Evolutionary conservation across 768 basidiomycete species (phyloP).

Genomic region (Collybiopsis confluens): DNA sequence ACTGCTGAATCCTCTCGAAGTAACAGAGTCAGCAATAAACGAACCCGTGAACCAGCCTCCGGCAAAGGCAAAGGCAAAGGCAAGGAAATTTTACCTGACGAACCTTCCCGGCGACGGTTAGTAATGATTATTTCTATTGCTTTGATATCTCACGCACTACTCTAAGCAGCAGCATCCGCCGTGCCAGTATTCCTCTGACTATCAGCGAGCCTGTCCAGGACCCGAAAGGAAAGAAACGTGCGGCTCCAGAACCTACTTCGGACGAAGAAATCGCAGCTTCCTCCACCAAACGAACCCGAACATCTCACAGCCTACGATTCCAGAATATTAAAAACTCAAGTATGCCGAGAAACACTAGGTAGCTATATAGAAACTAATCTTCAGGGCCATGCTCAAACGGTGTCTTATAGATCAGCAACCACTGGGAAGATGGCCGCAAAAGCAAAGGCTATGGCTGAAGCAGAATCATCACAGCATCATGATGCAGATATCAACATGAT

Average conservation of each 20-base stretch:
- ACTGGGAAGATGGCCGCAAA: slow-evolving; percentile 62
- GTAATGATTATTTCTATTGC: slow-evolving; percentile 30
- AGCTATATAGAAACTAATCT: slow-evolving; percentile 15
- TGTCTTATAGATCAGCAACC: slow-evolving; percentile 36
- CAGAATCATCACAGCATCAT: slow-evolving; percentile 59
- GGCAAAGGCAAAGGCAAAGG: slow-evolving; percentile 69
- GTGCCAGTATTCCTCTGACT: slow-evolving; percentile 46
- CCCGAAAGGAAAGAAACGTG: slow-evolving; percentile 91
- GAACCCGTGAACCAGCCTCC: slow-evolving; percentile 44
- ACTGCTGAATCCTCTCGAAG: slow-evolving; percentile 18
- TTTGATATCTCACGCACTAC: not conserved
- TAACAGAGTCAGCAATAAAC: slow-evolving; percentile 41
- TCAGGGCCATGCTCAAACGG: not conserved
- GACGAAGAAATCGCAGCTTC: slow-evolving; percentile 62
- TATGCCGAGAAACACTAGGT: slow-evolving; percentile 80
- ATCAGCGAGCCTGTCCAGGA: slow-evolving; percentile 79
- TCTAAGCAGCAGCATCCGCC: slow-evolving; percentile 58
- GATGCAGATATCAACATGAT: slow-evolving; percentile 79
- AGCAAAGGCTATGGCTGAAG: slow-evolving; percentile 50
- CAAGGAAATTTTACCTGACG: slow-evolving; percentile 50
- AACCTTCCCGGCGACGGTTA: slow-evolving; percentile 53
- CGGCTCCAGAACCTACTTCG: slow-evolving; percentile 62
- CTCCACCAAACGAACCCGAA: slow-evolving; percentile 61
- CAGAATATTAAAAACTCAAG: slow-evolving; percentile 39
- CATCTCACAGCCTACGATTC: slow-evolving; percentile 68